phyloP scores from a whole-genome alignment of 441 rosid species.

The Sinapis alba region DNA sequence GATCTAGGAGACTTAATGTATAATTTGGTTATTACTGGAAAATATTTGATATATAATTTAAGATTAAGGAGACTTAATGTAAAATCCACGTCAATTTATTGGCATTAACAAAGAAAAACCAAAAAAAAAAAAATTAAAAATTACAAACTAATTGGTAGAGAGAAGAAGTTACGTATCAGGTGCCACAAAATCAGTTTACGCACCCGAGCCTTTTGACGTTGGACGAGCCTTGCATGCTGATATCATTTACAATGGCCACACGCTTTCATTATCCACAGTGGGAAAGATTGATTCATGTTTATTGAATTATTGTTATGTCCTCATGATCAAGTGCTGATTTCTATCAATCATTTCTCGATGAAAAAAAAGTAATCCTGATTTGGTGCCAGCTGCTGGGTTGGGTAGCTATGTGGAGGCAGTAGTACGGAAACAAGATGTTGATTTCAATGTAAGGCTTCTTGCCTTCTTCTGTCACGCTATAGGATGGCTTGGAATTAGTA shows the following conservation, averaged over 20 bases:
- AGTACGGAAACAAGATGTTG: slow-evolving; percentile 85
- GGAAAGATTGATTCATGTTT: slow-evolving; percentile 83
- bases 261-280: slow-evolving; percentile 58
- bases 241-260: slow-evolving; percentile 52
- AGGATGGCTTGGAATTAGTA: too few relatives aligned
- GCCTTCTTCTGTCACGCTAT: slow-evolving; percentile 21
- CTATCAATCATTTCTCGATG: not conserved
- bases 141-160: too few relatives aligned
- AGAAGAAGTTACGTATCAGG: slow-evolving; percentile 46
- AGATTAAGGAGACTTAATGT: too few relatives aligned
- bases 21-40: too few relatives aligned
- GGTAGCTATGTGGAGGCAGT: slow-evolving; percentile 96
- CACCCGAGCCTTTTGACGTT: slow-evolving; percentile 95
- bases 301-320: slow-evolving; percentile 42
- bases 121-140: too few relatives aligned
- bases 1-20: too few relatives aligned
- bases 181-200: slow-evolving; percentile 84
- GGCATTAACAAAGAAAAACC: too few relatives aligned
- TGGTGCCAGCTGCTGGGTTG: slow-evolving; percentile 81
- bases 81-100: too few relatives aligned
- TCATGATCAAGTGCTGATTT: not conserved
- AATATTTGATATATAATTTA: too few relatives aligned
- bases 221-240: slow-evolving; percentile 77
- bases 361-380: slow-evolving; percentile 14
- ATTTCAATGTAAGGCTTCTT: slow-evolving; percentile 67